Evolutionary conservation across 1,284 basidiomycete genomes (phyloP), one percentile per base, ranked within the genome.

Genomic region (Cutaneotrichosporon cavernicola): DNA sequence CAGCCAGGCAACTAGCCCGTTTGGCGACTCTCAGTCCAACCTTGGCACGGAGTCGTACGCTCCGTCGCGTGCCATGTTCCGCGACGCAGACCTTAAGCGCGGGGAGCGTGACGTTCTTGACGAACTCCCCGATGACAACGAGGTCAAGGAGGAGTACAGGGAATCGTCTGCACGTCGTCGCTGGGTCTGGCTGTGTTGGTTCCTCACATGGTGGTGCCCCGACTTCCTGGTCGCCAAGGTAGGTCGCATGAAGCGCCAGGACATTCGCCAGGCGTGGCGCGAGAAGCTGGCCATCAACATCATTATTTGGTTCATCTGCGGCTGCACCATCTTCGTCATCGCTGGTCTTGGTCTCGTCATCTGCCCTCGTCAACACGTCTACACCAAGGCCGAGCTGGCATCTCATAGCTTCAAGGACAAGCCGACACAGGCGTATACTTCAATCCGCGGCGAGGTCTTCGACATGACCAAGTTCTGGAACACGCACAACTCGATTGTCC

Each of bases 201-300:
- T 90, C n/a, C 83, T 97, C 60, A 99, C 94, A 0, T 98, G 86
- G 83, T 98, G 90, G 90, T 81, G 93, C 8, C 96, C 95, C 0
- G 88, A 85, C 26, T 85, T 86, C 14, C 79, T 89, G 59, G 83
- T 99, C 53, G 83, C 81, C 18, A 88, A 86, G 77, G 73, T 92
- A 62, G 91, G 91, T 1, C 86, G 91, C 26, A 94, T 99, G 91
- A 97, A 97, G 82, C 89, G 95, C 13, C 81, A 90, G 66, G 97
- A 99, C 73, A 86, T 99, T 49, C 88, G 90, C 51, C 94, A 98
- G 81, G 96, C 96, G 0, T 98, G 95, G 96, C 84, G 95, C 70
- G 96, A 99, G 82, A 99, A 98, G 82, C 84, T 99, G 1, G 91
- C 95, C 4, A 87, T 98, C 79, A 98, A 99, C 81, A 81, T 97